Conservation (phyloP, 768 basidiomycete genomes). For the Tulasnella sp. region DNA sequence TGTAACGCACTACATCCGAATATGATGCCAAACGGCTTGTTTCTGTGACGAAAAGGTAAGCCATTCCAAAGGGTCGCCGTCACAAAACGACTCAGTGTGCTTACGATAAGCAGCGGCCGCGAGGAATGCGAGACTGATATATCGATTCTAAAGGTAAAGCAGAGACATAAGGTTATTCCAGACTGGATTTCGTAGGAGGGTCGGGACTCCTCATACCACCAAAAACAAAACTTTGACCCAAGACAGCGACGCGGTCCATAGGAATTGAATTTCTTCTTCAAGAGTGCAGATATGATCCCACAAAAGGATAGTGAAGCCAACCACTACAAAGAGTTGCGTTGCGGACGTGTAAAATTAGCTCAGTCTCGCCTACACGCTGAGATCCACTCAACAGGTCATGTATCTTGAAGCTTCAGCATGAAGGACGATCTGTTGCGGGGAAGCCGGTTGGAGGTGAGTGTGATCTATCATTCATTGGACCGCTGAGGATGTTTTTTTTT, state of each 20-base stretch:
- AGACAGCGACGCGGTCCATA: not conserved
- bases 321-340: not conserved
- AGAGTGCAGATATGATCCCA: not conserved
- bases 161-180: not conserved
- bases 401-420: too few species aligned
- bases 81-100: not conserved
- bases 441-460: too few species aligned
- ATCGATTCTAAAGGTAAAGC: not conserved
- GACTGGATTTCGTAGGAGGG: not conserved
- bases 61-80: not conserved
- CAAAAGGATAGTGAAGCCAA: not conserved
- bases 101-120: not conserved
- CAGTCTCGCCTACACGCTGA: not conserved
- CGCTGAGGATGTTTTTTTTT: not conserved
- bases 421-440: too few species aligned
- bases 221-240: not conserved
- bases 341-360: not conserved
- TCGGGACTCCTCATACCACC: not conserved
- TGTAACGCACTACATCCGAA: not conserved
- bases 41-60: not conserved
- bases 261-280: not conserved
- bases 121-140: not conserved
- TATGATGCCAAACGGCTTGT: not conserved
- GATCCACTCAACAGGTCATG: too few species aligned
- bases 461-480: not conserved